Evolutionary conservation across 139 green algal genomes (phyloP).

Genomic region (Picochlorum costavermella): DNA sequence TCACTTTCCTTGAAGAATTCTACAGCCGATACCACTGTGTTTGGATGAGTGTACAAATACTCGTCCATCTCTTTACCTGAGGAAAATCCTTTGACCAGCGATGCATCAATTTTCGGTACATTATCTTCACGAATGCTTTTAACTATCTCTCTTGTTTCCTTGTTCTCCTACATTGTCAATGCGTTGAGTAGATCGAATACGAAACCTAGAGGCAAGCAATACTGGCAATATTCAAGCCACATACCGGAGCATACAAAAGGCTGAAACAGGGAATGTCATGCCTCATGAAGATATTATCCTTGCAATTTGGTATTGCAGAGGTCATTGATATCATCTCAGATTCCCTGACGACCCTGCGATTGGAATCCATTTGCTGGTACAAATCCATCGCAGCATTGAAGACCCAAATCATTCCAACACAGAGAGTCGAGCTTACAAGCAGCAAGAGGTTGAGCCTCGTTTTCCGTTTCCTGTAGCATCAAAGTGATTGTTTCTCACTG

Average conservation of each 20-base stretch:
- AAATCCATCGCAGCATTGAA: constrained; percentile 23
- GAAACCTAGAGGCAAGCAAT: too few species aligned
- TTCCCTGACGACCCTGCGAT: background rate
- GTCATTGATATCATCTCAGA: background rate
- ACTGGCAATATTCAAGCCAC: background rate
- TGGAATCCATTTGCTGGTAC: constrained; percentile 16
- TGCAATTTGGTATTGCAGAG: constrained; percentile 25
- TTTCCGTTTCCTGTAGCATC: constrained; percentile 16
- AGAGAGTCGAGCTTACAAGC: constrained; percentile 33
- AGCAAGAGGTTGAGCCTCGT: constrained; percentile 41
- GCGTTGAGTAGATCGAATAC: too few species aligned
- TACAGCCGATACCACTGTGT: constrained; percentile 35
- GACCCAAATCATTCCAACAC: constrained; percentile 33
- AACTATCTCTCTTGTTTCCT: constrained; percentile 23
- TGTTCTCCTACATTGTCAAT: background rate
- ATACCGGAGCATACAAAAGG: constrained; percentile 29
- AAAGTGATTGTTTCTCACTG: background rate
- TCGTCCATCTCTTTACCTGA: constrained; percentile 31
- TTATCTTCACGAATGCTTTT: constrained; percentile 16
- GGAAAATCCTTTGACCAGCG: constrained; percentile 15
- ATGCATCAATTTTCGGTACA: constrained; percentile 17
- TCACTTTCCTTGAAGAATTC: constrained; percentile 24
- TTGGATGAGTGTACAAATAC: constrained; percentile 45
- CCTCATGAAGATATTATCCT: constrained; percentile 32
- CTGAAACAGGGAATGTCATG: constrained; percentile 26